Base-by-base conservation (phyloP, 345 rosid species). In the Moringa oleifera region DNA sequence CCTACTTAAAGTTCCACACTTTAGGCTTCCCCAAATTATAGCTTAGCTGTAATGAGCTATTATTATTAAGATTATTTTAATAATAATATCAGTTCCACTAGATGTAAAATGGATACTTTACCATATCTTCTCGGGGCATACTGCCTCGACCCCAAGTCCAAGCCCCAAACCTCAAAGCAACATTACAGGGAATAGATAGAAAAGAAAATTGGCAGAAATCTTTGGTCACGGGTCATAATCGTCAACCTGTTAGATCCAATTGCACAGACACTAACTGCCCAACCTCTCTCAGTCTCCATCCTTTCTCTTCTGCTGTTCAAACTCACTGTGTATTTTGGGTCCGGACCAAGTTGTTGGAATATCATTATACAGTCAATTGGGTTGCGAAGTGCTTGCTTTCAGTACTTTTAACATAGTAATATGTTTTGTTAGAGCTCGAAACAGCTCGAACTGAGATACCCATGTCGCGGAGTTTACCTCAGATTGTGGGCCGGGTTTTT, bases 211-310 rank as follows among this genome's bases (percentile, higher is more conserved):
- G 12, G 51, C 22, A 28, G 55, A 28, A 45, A 18, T 52, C 68
- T 82, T 77, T 71, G 94, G 79, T 86, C 82, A 18, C 22, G 59
- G 57, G 87, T 84, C 83, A 71, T 58, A 55, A 55, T 73, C 79
- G 61, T 61, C 76, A 52, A 73, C 50, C 72, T 51, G 65, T 62
- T 63, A 65, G 83, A 81, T 87, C 85, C 81, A 36, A 37, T 57
- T 67, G 47, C 69, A 71, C 33, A 53, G 60, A 77, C 70, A 60
- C 66, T 59, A 70, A 60, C 72, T 18, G 25, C 77, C 68, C 71
- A 69, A 63, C 69, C 61, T 57, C 61, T 51, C 49, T 69, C 54
- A 7, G 49, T 52, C 61, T 65, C 51, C 52, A 46, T 36, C 55
- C 23, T 41, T 20, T 57, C 54, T 36, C 53, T 53, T 31, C 47